Evolutionary conservation across 495 filamentous ascomycete genomes (phyloP), one percentile per base, ranked within the genome.

Genomic region (Pyronema domesticum): DNA sequence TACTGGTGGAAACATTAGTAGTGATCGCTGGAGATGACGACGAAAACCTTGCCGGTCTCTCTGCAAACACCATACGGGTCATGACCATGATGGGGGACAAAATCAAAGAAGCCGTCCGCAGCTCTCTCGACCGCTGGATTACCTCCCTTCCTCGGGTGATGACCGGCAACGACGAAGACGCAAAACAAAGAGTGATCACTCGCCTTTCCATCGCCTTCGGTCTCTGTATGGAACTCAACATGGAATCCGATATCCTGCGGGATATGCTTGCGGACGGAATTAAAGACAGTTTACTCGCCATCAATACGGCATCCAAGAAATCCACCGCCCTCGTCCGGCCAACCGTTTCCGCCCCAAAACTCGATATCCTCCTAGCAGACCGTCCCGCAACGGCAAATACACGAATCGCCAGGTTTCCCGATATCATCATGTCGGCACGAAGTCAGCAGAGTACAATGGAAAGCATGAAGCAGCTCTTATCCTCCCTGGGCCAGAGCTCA

Each of bases 1-100:
- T 93, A 53, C 73, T 93, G 34, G 73, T 86, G 0, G 91, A 99
- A 66, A 93, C 83, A 1, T 70, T 88, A 23, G 78, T 96, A 53
- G 76, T 82, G 46, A 69, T 95, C 33, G 73, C 79, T n/a, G 70
- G 77, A 6, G 68, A 72, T 23, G 68, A 70, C 13, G 66, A 74
- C 15, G 65, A 70, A 3, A 66, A 60, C 68, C 9, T 60, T 70
- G 7, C 60, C 14, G 37, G 49, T 18, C 45, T 60, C 40, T 46
- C 65, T 65, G 51, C 75, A 70, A 39, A 70, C 59, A 54, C 56
- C 33, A 67, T 95, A 3, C 72, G 70, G 37, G 73, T 81, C 60
- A 72, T 86, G 43, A 72, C 78, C 2, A 73, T 70, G n/a, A 72
- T 81, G 14, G 78, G 91, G 57, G 65, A 74, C 9, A 69, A 76